Percentiles rank a stretch among this genome's conserved stretches.
Conservation (phyloP, 2,329 filamentous ascomycete species). For the Diaporthe batatas region DNA sequence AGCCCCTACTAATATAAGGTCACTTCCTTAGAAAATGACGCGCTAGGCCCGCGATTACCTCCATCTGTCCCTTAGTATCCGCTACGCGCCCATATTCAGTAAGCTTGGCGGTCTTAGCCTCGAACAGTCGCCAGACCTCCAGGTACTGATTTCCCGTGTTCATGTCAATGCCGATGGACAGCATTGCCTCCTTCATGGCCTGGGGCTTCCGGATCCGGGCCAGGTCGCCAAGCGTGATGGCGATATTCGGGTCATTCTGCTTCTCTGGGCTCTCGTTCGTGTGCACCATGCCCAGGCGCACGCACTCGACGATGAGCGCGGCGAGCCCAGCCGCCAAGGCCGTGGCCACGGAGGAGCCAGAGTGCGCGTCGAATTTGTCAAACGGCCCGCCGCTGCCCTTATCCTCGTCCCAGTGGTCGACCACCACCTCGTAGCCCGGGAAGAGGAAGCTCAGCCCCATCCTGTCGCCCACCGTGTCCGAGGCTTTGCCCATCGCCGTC, state of each 20-base stretch:
- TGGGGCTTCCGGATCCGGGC: background rate
- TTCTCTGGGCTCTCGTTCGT: constrained; percentile 5
- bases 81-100: no score
- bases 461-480: constrained; percentile 44
- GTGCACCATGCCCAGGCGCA: constrained; percentile 34
- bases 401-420: constrained; percentile 35
- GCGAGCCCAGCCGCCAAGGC: constrained; percentile 50
- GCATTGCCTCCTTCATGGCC: constrained; percentile 16
- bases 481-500: constrained; percentile 42
- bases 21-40: no score
- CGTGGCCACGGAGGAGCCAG: constrained; percentile 49
- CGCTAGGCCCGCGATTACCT: no score
- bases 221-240: constrained; percentile 5
- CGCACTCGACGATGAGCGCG: constrained; percentile 49
- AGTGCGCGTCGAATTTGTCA: constrained; percentile 27
- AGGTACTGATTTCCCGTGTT: background rate
- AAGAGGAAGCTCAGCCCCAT: constrained; percentile 49
- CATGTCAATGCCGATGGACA: background rate
- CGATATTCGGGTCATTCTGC: constrained; percentile 1
- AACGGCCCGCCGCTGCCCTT: background rate
- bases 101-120: background rate
- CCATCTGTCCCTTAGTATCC: no score
- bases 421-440: constrained; percentile 49
- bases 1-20: no score
- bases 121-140: constrained; percentile 2